phyloP scores from a whole-genome alignment of 495 filamentous ascomycete species.

The Penicillium canescens region DNA sequence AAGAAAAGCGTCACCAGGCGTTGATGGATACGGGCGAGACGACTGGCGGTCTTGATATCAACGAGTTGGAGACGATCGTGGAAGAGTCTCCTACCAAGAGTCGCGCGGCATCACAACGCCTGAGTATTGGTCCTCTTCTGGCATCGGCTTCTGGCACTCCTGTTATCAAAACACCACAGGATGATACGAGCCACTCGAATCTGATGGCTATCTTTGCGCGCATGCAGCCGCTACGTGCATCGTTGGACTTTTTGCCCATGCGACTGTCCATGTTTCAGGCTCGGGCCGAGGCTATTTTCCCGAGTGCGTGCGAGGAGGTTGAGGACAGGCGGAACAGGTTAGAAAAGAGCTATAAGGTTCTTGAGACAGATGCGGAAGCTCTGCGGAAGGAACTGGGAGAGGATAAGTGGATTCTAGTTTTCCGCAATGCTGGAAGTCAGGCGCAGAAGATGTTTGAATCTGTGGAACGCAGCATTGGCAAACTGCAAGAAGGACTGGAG shows the following conservation, averaged over 20 bases:
- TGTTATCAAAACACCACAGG: constrained; percentile 60
- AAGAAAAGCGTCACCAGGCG: constrained; percentile 81
- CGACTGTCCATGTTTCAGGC: constrained; percentile 79
- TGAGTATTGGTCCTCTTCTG: constrained; percentile 63
- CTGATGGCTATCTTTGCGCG: constrained; percentile 86
- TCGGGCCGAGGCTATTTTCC: constrained; percentile 74
- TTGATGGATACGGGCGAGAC: constrained; percentile 58
- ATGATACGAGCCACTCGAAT: constrained; percentile 74
- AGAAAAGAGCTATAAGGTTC: constrained; percentile 76
- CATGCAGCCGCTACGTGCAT: constrained; percentile 91
- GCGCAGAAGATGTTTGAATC: constrained; percentile 94
- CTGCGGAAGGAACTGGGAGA: constrained; percentile 87
- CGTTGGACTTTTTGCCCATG: constrained; percentile 97
- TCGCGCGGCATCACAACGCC: constrained; percentile 50
- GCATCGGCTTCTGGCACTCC: constrained; percentile 57
- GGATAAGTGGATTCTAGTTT: constrained; percentile 92
- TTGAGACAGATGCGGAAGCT: constrained; percentile 84
- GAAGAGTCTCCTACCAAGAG: constrained; percentile 74
- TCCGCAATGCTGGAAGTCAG: constrained; percentile 88
- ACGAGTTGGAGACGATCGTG: constrained; percentile 89
- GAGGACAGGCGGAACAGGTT: constrained; percentile 67
- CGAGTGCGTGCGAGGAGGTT: constrained; percentile 86
- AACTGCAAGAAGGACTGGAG: constrained; percentile 80
- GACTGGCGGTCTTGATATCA: constrained; percentile 73
- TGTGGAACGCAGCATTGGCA: constrained; percentile 78